These are phyloP conservation scores for Conticribra guillardii DNA, from an alignment of 108 stramenopile genomes.

Conservation along the genomic window DNA sequence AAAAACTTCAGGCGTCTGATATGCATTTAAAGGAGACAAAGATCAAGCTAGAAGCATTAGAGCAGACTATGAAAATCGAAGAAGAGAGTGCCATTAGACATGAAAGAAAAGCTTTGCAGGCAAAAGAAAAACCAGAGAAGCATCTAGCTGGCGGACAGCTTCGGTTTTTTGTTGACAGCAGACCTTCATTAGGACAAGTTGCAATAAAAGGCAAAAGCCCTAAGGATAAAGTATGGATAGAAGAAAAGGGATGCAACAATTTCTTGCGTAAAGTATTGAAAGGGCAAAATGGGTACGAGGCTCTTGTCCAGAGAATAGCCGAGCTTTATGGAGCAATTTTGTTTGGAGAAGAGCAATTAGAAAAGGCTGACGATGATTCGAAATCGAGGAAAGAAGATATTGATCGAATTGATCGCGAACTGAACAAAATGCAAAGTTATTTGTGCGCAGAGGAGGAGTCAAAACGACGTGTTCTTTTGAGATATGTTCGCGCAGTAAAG, in stretches of 20 bases:
- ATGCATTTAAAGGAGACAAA: slow-evolving; percentile 45
- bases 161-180: slow-evolving; percentile 56
- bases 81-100: slow-evolving; percentile 35
- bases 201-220: slow-evolving; percentile 51
- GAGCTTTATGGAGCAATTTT: slow-evolving; percentile 61
- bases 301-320: slow-evolving; percentile 58
- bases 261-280: slow-evolving; percentile 62
- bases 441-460: slow-evolving; percentile 83
- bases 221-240: slow-evolving; percentile 60
- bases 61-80: slow-evolving; percentile 36
- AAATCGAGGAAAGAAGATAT: slow-evolving; percentile 50
- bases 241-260: slow-evolving; percentile 52
- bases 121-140: slow-evolving; percentile 30
- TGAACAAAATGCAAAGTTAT: slow-evolving; percentile 48
- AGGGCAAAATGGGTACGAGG: slow-evolving; percentile 63
- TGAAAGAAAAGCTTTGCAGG: slow-evolving; percentile 35
- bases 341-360: slow-evolving; percentile 66
- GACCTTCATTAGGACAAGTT: slow-evolving; percentile 43
- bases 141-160: slow-evolving; percentile 43
- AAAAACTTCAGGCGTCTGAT: slow-evolving; percentile 32
- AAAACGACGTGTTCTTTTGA: slow-evolving; percentile 77
- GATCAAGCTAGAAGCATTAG: slow-evolving; percentile 50
- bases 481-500: slow-evolving; percentile 87
- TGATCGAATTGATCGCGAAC: slow-evolving; percentile 47
- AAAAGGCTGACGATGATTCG: slow-evolving; percentile 20